Base-by-base conservation (phyloP, 352 stramenopile genomes). In the Globisporangium canariense region DNA sequence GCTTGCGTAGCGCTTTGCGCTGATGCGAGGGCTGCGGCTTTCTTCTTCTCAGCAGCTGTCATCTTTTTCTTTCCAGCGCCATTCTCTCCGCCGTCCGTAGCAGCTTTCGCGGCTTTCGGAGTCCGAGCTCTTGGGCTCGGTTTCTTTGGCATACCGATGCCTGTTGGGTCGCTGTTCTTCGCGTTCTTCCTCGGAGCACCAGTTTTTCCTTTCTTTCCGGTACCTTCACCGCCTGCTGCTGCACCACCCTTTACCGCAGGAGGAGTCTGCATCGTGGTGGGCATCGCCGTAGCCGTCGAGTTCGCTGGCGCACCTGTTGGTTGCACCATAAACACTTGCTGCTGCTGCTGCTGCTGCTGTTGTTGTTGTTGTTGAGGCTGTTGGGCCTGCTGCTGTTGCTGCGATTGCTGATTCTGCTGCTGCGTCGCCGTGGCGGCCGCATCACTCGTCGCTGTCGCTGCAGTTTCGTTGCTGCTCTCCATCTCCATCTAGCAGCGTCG, bases 81-180 rank as follows among this genome's bases (percentile, higher is more conserved):
- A 66, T 58, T 53, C 67, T 75, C 60, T 71, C 63, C 22, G 50
- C 62, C 36, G 65, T 75, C 62, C 43, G 51, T 57, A 25, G 63
- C 49, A 45, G 30, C 52, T 61, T 67, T 62, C 34, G 11, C 52
- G 68, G 73, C 32, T 67, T 71, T 68, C 41, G 68, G 60, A 10
- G 51, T 65, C 18, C 73, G 73, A 46, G 65, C 53, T 36, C 64
- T 69, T 3, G 74, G 70, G 47, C 64, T 81, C 47, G 71, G 60
- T 49, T 81, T 81, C 51, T 76, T 76, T 18, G 41, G 43, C 62
- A 60, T 45, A 4, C 50, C 60, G 8, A 53, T 46, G 32, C 58
- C 49, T 4, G 25, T 53, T 41, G 41, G 6, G 22, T 66, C 25
- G 57, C 50, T 22, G 60, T 55, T 38, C 64, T 77, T 74, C 47